Evolutionary conservation across 805 yeast genomes (phyloP).

Genomic region (Candida germanica): DNA sequence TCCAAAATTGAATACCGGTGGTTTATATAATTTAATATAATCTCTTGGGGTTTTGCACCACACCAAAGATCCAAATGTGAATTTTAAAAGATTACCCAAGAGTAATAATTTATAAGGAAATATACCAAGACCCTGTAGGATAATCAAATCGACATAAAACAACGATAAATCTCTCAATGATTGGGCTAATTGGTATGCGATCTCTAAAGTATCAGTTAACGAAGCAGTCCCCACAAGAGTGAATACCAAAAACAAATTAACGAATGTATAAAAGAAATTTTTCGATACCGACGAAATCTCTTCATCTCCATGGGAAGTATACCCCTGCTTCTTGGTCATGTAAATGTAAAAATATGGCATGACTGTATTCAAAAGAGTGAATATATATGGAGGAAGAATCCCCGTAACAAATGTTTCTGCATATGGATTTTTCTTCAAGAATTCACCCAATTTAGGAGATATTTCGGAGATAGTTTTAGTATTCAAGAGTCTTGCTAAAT

Average conservation of each 20-base stretch:
- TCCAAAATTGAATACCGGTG: constrained; percentile 92
- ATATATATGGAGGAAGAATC: constrained; percentile 84
- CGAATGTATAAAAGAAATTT: constrained; percentile 92
- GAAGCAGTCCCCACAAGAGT: constrained; percentile 93
- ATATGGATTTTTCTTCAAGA: constrained; percentile 63
- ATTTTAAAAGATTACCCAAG: constrained; percentile 72
- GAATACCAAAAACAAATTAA: constrained; percentile 88
- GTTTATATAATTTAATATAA: constrained; percentile 68
- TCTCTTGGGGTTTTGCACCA: constrained; percentile 85
- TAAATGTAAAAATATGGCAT: constrained; percentile 86
- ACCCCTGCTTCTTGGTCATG: constrained; percentile 82
- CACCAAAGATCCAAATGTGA: constrained; percentile 51
- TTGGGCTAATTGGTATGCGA: constrained; percentile 83
- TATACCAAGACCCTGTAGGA: constrained; percentile 82
- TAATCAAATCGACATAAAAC: constrained; percentile 84
- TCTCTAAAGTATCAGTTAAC: constrained; percentile 81
- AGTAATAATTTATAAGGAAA: constrained; percentile 84
- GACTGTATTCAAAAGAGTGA: constrained; percentile 75
- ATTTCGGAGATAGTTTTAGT: constrained; percentile 71
- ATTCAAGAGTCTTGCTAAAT: constrained; percentile 78
- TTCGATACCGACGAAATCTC: constrained; percentile 87
- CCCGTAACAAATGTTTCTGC: constrained; percentile 82
- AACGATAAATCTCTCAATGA: constrained; percentile 76
- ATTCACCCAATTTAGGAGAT: constrained; percentile 78
- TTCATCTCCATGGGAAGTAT: constrained; percentile 87